These are phyloP conservation scores for Teunomyces cretensis DNA, from an alignment of 805 yeast genomes.

Conservation along the genomic window DNA sequence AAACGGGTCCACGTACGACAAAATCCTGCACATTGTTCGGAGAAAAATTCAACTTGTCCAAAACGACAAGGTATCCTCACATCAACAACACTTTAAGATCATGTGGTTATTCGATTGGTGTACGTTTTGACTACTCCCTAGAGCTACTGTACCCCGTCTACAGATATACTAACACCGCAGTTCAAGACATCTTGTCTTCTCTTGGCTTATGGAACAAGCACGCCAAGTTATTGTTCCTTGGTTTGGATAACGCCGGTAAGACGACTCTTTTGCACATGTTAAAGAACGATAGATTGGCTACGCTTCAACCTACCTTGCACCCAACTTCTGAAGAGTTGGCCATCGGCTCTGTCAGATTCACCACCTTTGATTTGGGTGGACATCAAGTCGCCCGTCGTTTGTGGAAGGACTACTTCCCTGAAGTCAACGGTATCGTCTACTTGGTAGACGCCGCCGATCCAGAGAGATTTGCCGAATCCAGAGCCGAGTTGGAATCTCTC, in stretches of 20 bases:
- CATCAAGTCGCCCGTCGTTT: slow-evolving; percentile 98
- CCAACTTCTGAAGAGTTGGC: slow-evolving; percentile 98
- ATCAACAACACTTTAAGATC: slow-evolving; percentile 1
- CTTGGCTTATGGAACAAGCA: slow-evolving; percentile 51
- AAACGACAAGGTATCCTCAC: slow-evolving; percentile 5
- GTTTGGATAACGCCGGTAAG: slow-evolving; percentile 49
- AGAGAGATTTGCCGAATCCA: slow-evolving; percentile 91
- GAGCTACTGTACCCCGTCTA: background rate
- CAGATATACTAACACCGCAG: slow-evolving; percentile 27
- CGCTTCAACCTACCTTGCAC: slow-evolving; percentile 95
- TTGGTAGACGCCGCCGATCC: slow-evolving; percentile 97
- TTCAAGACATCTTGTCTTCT: slow-evolving; percentile 46
- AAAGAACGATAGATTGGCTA: slow-evolving; percentile 93
- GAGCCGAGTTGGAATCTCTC: slow-evolving; percentile 90
- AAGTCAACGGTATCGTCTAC: slow-evolving; percentile 95
- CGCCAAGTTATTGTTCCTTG: slow-evolving; percentile 47
- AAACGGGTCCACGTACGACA: no score
- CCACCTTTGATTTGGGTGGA: slow-evolving; percentile 98
- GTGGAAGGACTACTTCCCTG: slow-evolving; percentile 99
- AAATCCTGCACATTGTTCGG: background rate
- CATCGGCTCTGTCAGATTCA: slow-evolving; percentile 93
- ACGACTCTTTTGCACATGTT: slow-evolving; percentile 49
- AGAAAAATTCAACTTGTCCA: background rate
- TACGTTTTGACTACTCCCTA: slow-evolving; percentile 18
- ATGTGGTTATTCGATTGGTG: slow-evolving; percentile 43